phyloP scores from a whole-genome alignment of 495 filamentous ascomycete species.

The Talaromyces stipitatus region DNA sequence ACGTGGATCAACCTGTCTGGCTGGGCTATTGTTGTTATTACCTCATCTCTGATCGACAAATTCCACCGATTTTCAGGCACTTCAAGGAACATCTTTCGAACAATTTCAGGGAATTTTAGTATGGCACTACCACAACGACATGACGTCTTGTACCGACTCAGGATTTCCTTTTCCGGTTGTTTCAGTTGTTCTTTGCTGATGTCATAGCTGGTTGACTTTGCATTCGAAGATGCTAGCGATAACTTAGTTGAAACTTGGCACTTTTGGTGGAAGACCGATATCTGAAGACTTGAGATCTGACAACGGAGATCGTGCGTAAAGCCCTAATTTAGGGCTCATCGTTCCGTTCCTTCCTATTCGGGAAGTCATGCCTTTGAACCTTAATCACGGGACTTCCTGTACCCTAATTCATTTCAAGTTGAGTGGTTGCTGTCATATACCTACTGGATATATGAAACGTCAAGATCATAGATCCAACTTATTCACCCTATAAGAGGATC shows the following conservation, averaged over 20 bases:
- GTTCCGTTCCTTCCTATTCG: background rate
- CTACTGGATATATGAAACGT: no score
- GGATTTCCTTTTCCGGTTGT: background rate
- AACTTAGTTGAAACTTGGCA: no score
- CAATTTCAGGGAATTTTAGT: background rate
- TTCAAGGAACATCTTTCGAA: background rate
- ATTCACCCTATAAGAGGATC: background rate
- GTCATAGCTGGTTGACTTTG: background rate
- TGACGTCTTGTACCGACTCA: background rate
- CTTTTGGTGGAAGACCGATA: no score
- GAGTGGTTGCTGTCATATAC: no score
- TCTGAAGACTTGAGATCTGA: no score
- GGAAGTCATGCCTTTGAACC: background rate
- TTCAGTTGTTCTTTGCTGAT: background rate
- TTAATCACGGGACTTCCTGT: background rate
- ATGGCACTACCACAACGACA: background rate
- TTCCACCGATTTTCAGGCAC: background rate
- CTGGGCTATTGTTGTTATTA: background rate
- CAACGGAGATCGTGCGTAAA: background rate
- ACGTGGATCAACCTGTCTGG: background rate
- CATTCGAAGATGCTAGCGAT: no score
- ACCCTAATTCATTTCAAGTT: background rate
- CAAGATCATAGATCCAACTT: no score
- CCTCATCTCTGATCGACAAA: background rate
- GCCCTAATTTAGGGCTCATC: background rate